phyloP scores from a whole-genome alignment of 2,329 filamentous ascomycete species.

The Colletotrichum nymphaeae region DNA sequence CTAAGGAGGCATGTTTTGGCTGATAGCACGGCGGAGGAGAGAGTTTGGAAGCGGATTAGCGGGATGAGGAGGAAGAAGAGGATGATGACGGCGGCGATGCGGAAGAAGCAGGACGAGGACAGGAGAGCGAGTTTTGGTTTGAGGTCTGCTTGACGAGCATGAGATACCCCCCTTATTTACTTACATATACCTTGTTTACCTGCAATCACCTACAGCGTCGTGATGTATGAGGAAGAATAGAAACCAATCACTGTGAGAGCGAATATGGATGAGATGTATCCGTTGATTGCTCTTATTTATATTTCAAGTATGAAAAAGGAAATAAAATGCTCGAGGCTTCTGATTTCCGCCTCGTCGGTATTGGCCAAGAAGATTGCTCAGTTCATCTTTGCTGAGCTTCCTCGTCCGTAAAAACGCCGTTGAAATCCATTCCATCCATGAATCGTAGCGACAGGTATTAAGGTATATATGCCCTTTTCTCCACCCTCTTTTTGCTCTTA shows the following conservation, averaged over 20 bases:
- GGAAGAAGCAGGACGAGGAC: too few relatives aligned
- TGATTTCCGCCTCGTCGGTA: not conserved
- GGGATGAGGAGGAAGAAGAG: not conserved
- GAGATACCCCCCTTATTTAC: slow-evolving; percentile 20
- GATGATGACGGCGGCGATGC: not conserved
- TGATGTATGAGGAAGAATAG: too few relatives aligned
- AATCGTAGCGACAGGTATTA: slow-evolving; percentile 24
- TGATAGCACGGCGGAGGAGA: not conserved
- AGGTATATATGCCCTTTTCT: slow-evolving; percentile 8
- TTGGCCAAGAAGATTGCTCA: not conserved
- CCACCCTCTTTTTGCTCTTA: not conserved
- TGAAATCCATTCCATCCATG: too few relatives aligned
- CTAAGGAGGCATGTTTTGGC: not conserved
- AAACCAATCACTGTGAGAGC: not conserved
- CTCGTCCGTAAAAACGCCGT: slow-evolving; percentile 1
- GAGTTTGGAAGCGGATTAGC: not conserved
- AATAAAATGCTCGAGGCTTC: not conserved
- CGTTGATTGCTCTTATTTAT: not conserved
- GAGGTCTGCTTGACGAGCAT: not conserved
- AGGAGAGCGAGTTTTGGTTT: not conserved
- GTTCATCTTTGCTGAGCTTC: not conserved
- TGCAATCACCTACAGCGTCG: too few relatives aligned
- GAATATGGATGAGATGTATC: too few relatives aligned
- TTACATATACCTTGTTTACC: not conserved
- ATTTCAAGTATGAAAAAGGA: not conserved